phyloP scores from a whole-genome alignment of 2,329 filamentous ascomycete genomes.

The Aspergillus sp. region DNA sequence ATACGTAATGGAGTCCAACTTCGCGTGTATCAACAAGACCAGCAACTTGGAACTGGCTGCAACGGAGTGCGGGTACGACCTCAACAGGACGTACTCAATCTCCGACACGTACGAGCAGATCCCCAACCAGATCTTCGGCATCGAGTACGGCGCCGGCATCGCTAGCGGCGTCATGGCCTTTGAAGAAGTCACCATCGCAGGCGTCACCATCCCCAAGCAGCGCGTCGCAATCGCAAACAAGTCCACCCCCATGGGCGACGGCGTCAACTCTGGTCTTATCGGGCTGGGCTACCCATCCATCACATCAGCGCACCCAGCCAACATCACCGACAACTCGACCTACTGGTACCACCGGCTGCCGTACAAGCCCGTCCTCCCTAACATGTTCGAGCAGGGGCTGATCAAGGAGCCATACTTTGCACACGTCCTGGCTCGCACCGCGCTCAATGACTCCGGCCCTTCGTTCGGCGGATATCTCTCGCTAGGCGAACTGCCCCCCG shows the following conservation, averaged over 20 bases:
- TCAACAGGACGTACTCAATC: slow-evolving; percentile 24
- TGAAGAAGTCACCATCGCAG: slow-evolving; percentile 24
- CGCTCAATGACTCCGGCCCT: slow-evolving; percentile 15
- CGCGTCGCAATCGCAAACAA: slow-evolving; percentile 49
- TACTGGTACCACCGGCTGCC: slow-evolving; percentile 20
- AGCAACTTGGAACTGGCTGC: slow-evolving; percentile 1
- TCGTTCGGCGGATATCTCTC: slow-evolving; percentile 46
- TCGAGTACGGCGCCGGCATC: slow-evolving; percentile 26
- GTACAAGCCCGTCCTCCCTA: slow-evolving; percentile 54
- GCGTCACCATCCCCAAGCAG: slow-evolving; percentile 34
- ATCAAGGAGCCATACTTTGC: slow-evolving; percentile 48
- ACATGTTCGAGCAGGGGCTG: slow-evolving; percentile 46
- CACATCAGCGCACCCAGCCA: background rate
- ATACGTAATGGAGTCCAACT: slow-evolving; percentile 41
- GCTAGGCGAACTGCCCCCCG: slow-evolving; percentile 51
- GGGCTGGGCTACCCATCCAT: slow-evolving; percentile 5
- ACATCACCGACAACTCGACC: slow-evolving; percentile 1
- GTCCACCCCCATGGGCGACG: slow-evolving; percentile 47
- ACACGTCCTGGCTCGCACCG: slow-evolving; percentile 46
- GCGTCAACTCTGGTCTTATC: slow-evolving; percentile 28
- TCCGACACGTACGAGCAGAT: slow-evolving; percentile 18
- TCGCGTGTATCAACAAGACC: slow-evolving; percentile 33
- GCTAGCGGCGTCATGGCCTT: slow-evolving; percentile 23
- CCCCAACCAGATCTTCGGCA: slow-evolving; percentile 20
- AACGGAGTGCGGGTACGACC: slow-evolving; percentile 20